These are phyloP conservation scores for Alnus glutinosa DNA, from an alignment of 306 rosid species.

Conservation along the genomic window DNA sequence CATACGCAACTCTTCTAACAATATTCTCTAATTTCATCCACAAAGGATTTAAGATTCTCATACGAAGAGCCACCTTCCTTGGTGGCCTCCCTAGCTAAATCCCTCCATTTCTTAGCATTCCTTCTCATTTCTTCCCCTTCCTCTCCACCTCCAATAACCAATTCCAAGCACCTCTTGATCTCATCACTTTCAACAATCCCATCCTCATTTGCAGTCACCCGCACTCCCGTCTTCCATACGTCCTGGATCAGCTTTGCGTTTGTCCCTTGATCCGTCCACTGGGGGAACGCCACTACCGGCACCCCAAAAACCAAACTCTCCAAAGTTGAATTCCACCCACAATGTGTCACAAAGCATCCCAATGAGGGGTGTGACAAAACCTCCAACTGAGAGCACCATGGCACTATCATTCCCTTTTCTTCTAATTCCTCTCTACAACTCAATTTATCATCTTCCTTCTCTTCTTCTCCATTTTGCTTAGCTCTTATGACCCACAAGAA, in stretches of 20 bases:
- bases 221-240: conserved; percentile 3
- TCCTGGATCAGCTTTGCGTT: conserved; percentile 23
- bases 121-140: conserved; percentile 33
- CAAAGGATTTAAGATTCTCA: conserved; percentile 26
- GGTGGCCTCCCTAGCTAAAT: conserved; percentile 39
- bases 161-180: conserved; percentile 50
- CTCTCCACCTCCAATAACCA: conserved; percentile 45
- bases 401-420: not conserved
- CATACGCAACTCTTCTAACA: too few relatives aligned
- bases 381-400: conserved; percentile 1
- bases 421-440: conserved; percentile 25
- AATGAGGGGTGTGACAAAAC: conserved; percentile 1
- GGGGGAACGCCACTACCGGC: conserved; percentile 24
- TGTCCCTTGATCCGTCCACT: conserved; percentile 25
- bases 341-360: not conserved
- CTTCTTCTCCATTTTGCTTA: not conserved
- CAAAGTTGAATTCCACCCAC: conserved; percentile 14
- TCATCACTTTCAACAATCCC: conserved; percentile 26
- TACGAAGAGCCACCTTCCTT: conserved; percentile 48
- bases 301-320: conserved; percentile 24
- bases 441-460: conserved; percentile 11
- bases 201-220: not conserved
- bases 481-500: conserved; percentile 30
- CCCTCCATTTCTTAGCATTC: conserved; percentile 45
- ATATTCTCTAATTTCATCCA: conserved; percentile 3